phyloP scores from a whole-genome alignment of 768 basidiomycete species.

The Serendipita vermifera region DNA sequence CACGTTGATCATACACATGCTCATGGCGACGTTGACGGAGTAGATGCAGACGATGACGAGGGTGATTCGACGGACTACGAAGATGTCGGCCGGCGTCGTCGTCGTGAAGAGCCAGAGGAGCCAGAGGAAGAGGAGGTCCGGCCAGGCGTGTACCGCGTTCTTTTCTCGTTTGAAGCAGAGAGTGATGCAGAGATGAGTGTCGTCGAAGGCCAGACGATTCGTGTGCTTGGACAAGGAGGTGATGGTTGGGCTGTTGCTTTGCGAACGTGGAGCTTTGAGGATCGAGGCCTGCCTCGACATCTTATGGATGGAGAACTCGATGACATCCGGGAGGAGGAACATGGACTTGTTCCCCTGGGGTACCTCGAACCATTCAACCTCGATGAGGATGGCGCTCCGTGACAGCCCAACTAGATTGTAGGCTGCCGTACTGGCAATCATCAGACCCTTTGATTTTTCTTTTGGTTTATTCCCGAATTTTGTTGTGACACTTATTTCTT shows the following conservation, averaged over 20 bases:
- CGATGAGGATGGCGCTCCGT: constrained; percentile 29
- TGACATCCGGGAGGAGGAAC: constrained; percentile 23
- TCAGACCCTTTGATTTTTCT: no score
- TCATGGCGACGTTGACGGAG: neutral
- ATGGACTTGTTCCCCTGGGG: constrained; percentile 68
- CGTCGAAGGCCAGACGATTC: constrained; percentile 61
- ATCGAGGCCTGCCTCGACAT: neutral
- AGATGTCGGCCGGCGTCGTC: constrained; percentile 16
- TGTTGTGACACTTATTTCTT: no score
- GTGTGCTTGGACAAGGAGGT: constrained; percentile 59
- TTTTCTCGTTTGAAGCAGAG: constrained; percentile 69
- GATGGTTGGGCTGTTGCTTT: constrained; percentile 71
- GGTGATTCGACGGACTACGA: constrained; percentile 12
- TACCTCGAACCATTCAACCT: constrained; percentile 52
- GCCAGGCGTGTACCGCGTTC: constrained; percentile 62
- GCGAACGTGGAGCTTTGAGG: constrained; percentile 17
- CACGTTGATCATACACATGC: neutral
- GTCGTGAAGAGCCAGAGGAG: constrained; percentile 8
- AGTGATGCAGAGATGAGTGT: constrained; percentile 73
- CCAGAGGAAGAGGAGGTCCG: constrained; percentile 28
- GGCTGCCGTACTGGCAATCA: no score
- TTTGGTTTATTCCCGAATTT: no score
- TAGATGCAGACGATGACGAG: constrained; percentile 19
- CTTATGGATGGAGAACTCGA: constrained; percentile 18
- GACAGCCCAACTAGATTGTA: no score